A percentile compares a stretch with the other conserved stretches of the same genome.
Conservation (phyloP, 768 basidiomycete genomes). For the Aureoboletus auriporus region DNA sequence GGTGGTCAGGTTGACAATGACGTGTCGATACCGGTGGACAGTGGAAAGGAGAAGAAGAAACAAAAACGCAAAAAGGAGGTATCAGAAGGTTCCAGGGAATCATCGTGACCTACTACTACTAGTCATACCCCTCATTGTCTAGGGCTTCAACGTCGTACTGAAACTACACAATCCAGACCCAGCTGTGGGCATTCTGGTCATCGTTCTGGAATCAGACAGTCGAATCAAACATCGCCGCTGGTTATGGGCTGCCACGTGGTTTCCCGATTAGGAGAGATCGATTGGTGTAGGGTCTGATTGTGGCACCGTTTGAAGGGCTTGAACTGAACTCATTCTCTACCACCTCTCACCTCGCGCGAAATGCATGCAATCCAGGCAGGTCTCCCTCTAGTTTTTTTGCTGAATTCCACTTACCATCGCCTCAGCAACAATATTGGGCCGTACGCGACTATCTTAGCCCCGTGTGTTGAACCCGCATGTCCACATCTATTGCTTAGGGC, state of each 20-base stretch:
- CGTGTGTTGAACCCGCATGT: slow-evolving; percentile 42
- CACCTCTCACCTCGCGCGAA: slow-evolving; percentile 4
- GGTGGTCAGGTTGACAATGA: slow-evolving; percentile 4
- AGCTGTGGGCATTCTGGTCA: too few species aligned
- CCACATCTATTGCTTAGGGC: slow-evolving; percentile 17
- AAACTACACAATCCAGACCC: too few species aligned
- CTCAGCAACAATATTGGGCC: slow-evolving; percentile 87
- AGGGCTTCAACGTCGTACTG: too few species aligned
- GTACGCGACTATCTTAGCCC: slow-evolving; percentile 93
- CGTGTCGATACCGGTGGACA: slow-evolving; percentile 14
- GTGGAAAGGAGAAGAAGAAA: slow-evolving; percentile 31
- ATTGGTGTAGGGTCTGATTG: slow-evolving; percentile 31
- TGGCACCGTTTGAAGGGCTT: slow-evolving; percentile 18
- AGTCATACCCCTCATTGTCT: too few species aligned
- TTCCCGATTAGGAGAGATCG: slow-evolving; percentile 32
- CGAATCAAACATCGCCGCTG: background rate
- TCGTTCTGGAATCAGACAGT: too few species aligned
- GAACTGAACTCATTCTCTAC: slow-evolving; percentile 10
- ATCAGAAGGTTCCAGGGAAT: background rate
- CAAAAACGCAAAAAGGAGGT: slow-evolving; percentile 18
- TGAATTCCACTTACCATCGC: background rate
- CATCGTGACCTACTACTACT: too few species aligned
- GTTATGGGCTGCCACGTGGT: slow-evolving; percentile 15
- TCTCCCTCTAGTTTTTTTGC: background rate
- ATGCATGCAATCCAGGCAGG: slow-evolving; percentile 51